phyloP scores from a whole-genome alignment of 208 protist genomes.

The Wallacemonas rigidus region DNA sequence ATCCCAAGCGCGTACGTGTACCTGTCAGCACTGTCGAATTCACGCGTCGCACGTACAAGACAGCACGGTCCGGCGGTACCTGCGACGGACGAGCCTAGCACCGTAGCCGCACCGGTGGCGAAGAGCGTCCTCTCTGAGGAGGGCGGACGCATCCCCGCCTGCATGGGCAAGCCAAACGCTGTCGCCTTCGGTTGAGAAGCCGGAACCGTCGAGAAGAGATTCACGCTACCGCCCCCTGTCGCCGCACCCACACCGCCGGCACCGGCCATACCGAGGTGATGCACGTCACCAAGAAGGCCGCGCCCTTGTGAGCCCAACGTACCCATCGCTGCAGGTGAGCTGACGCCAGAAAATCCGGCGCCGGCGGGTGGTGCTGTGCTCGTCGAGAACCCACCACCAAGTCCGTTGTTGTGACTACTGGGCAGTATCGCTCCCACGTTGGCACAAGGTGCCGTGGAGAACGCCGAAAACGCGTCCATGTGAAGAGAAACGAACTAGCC shows the following conservation, averaged over 20 bases:
- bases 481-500: background rate
- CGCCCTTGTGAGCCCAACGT: background rate
- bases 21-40: background rate
- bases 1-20: background rate
- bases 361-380: background rate
- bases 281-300: background rate
- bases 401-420: background rate
- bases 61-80: background rate
- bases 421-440: background rate
- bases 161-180: background rate
- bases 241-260: background rate
- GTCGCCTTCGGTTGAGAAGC: background rate
- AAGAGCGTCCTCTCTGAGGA: constrained; percentile 2
- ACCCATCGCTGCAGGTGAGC: background rate
- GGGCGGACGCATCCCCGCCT: background rate
- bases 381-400: background rate
- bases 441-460: constrained; percentile 18
- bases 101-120: constrained; percentile 8
- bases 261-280: background rate
- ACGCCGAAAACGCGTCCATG: constrained; percentile 23
- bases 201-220: constrained; percentile 2
- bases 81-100: background rate
- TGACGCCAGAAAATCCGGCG: background rate
- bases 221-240: background rate
- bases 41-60: background rate